Evolutionary conservation across 352 stramenopile genomes (phyloP).

Genomic region (Porosira glacialis): DNA sequence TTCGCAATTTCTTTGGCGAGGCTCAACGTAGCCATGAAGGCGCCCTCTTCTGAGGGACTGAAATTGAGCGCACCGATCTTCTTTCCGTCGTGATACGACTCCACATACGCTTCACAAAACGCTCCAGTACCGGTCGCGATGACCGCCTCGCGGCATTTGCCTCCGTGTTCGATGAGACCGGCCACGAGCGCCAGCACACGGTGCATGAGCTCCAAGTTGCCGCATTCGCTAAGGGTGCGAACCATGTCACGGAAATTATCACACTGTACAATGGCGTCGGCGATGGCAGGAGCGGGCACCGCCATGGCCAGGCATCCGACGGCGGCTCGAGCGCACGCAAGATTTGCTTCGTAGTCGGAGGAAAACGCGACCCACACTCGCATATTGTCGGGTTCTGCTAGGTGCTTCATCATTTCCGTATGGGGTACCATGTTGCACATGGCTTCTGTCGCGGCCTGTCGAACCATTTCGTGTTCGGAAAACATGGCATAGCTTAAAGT

Average conservation of each 20-base stretch:
- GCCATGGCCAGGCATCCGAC: slow-evolving; percentile 92
- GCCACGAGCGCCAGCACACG: slow-evolving; percentile 61
- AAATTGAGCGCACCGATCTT: slow-evolving; percentile 61
- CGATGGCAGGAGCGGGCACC: slow-evolving; percentile 63
- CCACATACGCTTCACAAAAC: slow-evolving; percentile 70
- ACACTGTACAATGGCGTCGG: slow-evolving; percentile 47
- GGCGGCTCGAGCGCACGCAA: slow-evolving; percentile 87
- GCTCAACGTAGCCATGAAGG: slow-evolving; percentile 60
- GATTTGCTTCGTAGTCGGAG: slow-evolving; percentile 90
- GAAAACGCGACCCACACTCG: slow-evolving; percentile 90
- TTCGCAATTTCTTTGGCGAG: slow-evolving; percentile 66
- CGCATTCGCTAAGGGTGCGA: slow-evolving; percentile 61
- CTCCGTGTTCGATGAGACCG: slow-evolving; percentile 64
- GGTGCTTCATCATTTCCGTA: slow-evolving; percentile 85
- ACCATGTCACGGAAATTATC: slow-evolving; percentile 61
- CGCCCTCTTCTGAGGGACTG: slow-evolving; percentile 34
- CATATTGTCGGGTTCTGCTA: slow-evolving; percentile 89
- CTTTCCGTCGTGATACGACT: slow-evolving; percentile 60
- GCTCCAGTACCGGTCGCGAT: slow-evolving; percentile 51
- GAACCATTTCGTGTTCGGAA: slow-evolving; percentile 94
- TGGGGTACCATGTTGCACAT: slow-evolving; percentile 94
- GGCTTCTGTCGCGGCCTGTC: slow-evolving; percentile 92
- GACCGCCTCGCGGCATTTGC: slow-evolving; percentile 41
- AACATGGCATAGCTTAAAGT: slow-evolving; percentile 88
- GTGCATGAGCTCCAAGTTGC: slow-evolving; percentile 78